phyloP scores from a whole-genome alignment of 2,329 filamentous ascomycete species.

The Fusarium nelsonii region DNA sequence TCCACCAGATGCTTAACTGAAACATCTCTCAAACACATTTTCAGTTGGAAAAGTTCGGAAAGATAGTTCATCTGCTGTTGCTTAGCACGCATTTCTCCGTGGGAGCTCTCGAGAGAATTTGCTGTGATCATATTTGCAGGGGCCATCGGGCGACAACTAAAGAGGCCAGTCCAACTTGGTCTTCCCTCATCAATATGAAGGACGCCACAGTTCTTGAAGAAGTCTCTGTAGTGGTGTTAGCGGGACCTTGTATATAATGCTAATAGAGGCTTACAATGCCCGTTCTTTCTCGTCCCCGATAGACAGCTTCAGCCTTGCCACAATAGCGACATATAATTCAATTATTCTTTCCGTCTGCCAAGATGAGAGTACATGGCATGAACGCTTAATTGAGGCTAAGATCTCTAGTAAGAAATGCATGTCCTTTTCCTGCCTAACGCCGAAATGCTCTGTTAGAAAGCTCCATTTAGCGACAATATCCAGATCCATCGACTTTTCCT shows the following conservation, averaged over 20 bases:
- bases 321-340: slow-evolving; percentile 14
- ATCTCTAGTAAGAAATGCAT: slow-evolving; percentile 24
- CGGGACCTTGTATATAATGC: rapidly evolving
- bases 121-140: slow-evolving; percentile 12
- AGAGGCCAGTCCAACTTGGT: slow-evolving; percentile 2
- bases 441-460: slow-evolving; percentile 22
- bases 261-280: neutral
- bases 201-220: slow-evolving; percentile 13
- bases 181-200: neutral
- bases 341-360: neutral
- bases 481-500: neutral
- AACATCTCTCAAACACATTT: slow-evolving; percentile 12
- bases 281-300: neutral
- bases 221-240: neutral
- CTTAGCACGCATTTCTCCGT: neutral
- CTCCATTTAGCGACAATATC: slow-evolving; percentile 4
- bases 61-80: slow-evolving; percentile 8
- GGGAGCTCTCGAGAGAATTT: slow-evolving; percentile 8
- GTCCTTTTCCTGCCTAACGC: neutral
- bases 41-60: neutral
- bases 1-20: slow-evolving; percentile 4
- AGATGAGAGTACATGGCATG: neutral
- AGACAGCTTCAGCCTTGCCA: neutral
- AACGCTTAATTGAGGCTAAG: neutral
- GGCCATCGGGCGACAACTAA: slow-evolving; percentile 20